Evolutionary conservation across 306 rosid genomes (phyloP), one percentile per base, ranked within the genome.

Genomic region (Bauhinia variegata): DNA sequence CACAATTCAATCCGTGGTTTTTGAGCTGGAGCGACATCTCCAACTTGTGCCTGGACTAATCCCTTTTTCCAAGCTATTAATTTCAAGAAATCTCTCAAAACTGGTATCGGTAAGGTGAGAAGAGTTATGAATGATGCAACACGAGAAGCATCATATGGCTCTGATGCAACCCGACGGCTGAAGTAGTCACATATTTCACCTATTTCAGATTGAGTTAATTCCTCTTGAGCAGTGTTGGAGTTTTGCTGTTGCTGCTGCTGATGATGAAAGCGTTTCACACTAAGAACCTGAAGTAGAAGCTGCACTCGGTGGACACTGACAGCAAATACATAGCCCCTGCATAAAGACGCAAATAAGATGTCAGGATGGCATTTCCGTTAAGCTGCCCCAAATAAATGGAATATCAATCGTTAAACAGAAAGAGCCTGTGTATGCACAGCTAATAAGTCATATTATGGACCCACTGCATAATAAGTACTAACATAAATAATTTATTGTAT

Each of bases 291-390:
- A 63, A 95, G 99, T 61, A 95, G 99, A 63, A 95, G 96, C 71
- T 95, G 99, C 69, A 95, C 97, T 74, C 99, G 83, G 62, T 95
- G 99, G 73, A 95, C 99, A 70, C 97, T 95, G 38, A 95, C 97
- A 44, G 99, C 99, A 88, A 95, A 95, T 39, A 95, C 99, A 79
- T 95, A 95, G 43, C 99, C 97, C 81, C 99, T 95, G 87, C 84
- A 85, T 14, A 79, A 65, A 71, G 65, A 49, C 48, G 53, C 33
- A 50, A 72, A 64, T 63, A 65, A 75, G 28, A 23, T 23, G 28
- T 1, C 75, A 64, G 71, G 39, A 63, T 15, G 65, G 38, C 43
- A 13, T 31, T 64, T 28, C 56, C 19, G 54, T 46, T 81, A 53
- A 59, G 54, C 2, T 16, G 17, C 10, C 23, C 18, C 14, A 50